phyloP scores from a whole-genome alignment of 148 eudicot genomes.

The Vaccinium myrtillus region DNA sequence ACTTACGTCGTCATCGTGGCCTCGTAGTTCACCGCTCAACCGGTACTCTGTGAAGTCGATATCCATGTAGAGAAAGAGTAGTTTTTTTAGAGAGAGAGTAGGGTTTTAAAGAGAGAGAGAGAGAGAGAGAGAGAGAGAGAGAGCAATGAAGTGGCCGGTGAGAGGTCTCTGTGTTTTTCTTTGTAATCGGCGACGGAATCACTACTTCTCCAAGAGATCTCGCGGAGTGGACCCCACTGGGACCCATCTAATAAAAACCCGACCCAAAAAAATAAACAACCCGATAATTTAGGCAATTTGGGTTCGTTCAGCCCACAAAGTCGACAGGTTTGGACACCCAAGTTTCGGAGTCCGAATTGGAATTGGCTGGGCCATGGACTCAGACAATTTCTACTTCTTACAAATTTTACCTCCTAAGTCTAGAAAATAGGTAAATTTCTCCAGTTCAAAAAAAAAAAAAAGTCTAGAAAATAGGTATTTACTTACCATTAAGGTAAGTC shows the following conservation, averaged over 20 bases:
- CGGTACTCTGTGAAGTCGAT: constrained; percentile 53
- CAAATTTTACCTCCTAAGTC: too few relatives aligned
- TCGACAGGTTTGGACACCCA: neutral
- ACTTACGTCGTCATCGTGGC: constrained; percentile 80
- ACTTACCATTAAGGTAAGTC: too few relatives aligned
- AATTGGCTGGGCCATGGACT: neutral
- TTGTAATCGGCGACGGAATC: neutral
- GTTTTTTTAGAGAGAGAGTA: neutral
- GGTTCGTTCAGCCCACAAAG: too few relatives aligned
- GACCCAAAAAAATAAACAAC: neutral
- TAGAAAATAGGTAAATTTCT: neutral
- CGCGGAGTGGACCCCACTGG: too few relatives aligned
- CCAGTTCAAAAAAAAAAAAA: too few relatives aligned
- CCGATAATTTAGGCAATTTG: neutral
- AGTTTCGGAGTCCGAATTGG: neutral
- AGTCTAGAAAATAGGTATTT: too few relatives aligned
- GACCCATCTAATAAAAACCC: neutral
- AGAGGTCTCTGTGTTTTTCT: neutral
- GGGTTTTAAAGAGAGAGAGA: neutral
- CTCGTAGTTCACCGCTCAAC: constrained; percentile 64
- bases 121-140: too few relatives aligned
- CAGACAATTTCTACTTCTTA: too few relatives aligned
- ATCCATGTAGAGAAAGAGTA: constrained; percentile 40
- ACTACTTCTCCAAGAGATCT: constrained; percentile 9
- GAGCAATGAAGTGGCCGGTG: neutral